Conservation (phyloP, 805 yeast species). For the Suhomyces sp. region DNA sequence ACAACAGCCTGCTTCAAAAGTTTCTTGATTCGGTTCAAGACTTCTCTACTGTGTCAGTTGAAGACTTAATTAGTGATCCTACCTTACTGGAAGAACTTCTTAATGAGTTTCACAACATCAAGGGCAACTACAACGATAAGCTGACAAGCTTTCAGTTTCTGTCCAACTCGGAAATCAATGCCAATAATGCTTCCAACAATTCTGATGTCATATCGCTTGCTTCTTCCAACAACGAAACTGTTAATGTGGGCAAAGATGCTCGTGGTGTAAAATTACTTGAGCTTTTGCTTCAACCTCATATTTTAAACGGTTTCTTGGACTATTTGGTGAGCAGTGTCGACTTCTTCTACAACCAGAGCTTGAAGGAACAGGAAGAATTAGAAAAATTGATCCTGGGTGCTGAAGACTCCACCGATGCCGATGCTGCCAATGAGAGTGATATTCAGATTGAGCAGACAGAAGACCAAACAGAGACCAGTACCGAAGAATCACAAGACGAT, state of each 20-base stretch:
- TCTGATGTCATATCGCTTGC: slow-evolving; percentile 33
- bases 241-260: slow-evolving; percentile 28
- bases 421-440: background rate
- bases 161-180: slow-evolving; percentile 12
- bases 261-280: slow-evolving; percentile 61
- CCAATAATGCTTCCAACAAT: slow-evolving; percentile 8
- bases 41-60: slow-evolving; percentile 27
- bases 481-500: slow-evolving; percentile 30
- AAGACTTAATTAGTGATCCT: slow-evolving; percentile 32
- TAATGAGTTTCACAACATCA: slow-evolving; percentile 35
- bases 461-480: slow-evolving; percentile 10
- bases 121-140: slow-evolving; percentile 32
- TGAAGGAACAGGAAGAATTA: slow-evolving; percentile 22
- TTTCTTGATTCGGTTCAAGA: slow-evolving; percentile 38
- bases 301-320: slow-evolving; percentile 64
- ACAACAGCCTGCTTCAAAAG: slow-evolving; percentile 38
- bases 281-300: slow-evolving; percentile 73
- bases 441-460: slow-evolving; percentile 2
- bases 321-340: slow-evolving; percentile 55
- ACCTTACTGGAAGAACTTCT: slow-evolving; percentile 35
- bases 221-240: slow-evolving; percentile 31
- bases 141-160: slow-evolving; percentile 25
- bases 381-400: slow-evolving; percentile 11
- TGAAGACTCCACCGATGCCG: slow-evolving; percentile 4
- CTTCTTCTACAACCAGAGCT: slow-evolving; percentile 32